Base-by-base conservation (phyloP, 78 protist genomes). In the Cavenderia fasciculata region DNA sequence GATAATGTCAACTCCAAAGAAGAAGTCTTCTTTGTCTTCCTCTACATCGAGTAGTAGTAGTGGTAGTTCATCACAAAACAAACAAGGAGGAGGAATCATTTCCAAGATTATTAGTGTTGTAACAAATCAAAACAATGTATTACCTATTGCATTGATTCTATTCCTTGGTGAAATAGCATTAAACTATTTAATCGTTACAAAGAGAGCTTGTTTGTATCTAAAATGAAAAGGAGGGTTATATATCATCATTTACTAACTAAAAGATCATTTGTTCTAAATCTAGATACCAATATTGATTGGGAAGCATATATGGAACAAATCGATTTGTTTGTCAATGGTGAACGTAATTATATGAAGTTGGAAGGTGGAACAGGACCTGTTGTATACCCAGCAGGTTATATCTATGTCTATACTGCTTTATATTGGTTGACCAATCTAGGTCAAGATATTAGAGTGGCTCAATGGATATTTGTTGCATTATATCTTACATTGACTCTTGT, bases 271-370 rank as follows among this genome's bases (percentile, higher is more conserved):
- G n/a, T n/a, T n/a, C n/a, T n/a, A n/a, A n/a, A n/a, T n/a, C n/a
- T n/a, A 91, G 95, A 95, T 52, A 96, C 97, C 19, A 96, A 96
- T 56, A 95, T 96, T 25, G 98, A 96, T 56, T 96, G 98, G 98
- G 27, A 33, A 12, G 95, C 98, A 11, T 96, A 96, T 86, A 94
- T 95, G 96, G 87, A 95, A 38, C 95, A 96, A 72, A 94, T 96
- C 38, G 75, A 59, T n/a, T 88, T 95, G 16, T 71, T 86, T 36
- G 19, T 84, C 27, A 61, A 74, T 23, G 96, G 96, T 21, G 92
- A 85, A 61, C 27, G 47, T 18, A 95, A 95, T 72, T 96, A 95
- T 61, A 63, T 59, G n/a, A 65, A 74, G 63, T 19, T 90, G 19
- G 68, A 75, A 27, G 88, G 84, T 79, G 95, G 54, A 54, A 95